A percentile compares a stretch with the other conserved stretches of the same genome.
These are phyloP conservation scores for Xanthoconium separans DNA, from an alignment of 1,284 basidiomycete genomes.

Conservation along the genomic window DNA sequence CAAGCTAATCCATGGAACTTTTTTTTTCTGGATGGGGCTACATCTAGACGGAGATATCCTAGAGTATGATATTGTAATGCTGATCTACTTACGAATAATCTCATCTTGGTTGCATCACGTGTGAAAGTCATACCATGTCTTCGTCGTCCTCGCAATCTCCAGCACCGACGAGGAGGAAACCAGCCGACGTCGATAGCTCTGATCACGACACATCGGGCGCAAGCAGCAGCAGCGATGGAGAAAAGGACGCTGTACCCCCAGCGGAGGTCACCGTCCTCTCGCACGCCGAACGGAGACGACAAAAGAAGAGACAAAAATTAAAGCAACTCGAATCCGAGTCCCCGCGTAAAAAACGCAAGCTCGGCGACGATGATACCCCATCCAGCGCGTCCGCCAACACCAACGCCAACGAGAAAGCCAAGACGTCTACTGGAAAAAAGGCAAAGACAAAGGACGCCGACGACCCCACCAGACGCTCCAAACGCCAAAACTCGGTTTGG, in stretches of 20 bases:
- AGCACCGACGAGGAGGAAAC: slow-evolving; percentile 19
- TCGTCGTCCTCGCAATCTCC: slow-evolving; percentile 20
- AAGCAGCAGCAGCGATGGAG: slow-evolving; percentile 7
- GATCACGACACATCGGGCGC: slow-evolving; percentile 1
- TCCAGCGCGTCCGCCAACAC: neutral
- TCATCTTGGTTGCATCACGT: neutral
- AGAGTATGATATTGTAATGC: slow-evolving; percentile 27
- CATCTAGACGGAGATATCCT: slow-evolving; percentile 17
- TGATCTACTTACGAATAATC: slow-evolving; percentile 16
- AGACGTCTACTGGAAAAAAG: neutral
- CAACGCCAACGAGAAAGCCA: neutral
- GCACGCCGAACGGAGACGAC: slow-evolving; percentile 66
- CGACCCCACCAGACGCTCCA: slow-evolving; percentile 8
- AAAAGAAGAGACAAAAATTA: slow-evolving; percentile 51
- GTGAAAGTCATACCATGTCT: slow-evolving; percentile 6
- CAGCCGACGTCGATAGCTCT: slow-evolving; percentile 5
- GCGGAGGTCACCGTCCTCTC: slow-evolving; percentile 49
- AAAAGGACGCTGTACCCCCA: slow-evolving; percentile 3
- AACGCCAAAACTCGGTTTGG: slow-evolving; percentile 76
- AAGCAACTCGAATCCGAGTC: slow-evolving; percentile 7
- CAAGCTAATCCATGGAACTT: slow-evolving; percentile 18
- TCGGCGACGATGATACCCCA: slow-evolving; percentile 37
- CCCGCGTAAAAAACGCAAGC: slow-evolving; percentile 47
- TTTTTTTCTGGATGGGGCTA: neutral
- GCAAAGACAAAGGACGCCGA: slow-evolving; percentile 6